Base-by-base conservation (phyloP, 2,329 filamentous ascomycete species). In the Fusarium anguioides region DNA sequence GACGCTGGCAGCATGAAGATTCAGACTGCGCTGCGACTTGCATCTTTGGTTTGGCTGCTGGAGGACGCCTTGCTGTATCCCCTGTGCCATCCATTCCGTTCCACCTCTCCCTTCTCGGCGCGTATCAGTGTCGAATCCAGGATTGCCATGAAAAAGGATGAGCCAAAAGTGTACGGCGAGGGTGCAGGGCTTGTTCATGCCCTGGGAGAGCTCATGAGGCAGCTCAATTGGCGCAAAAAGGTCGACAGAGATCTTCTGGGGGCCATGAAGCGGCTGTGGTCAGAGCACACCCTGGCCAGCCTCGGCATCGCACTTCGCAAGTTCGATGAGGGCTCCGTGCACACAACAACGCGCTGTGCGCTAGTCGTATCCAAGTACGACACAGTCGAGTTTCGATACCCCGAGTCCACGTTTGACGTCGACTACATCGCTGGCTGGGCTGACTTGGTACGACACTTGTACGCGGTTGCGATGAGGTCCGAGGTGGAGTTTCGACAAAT, bases 341-440 rank as follows among this genome's bases (percentile, higher is more conserved):
- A 68, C 49, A 73, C 71, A 15, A 73, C 71, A 7, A 59, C 52
- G 10, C 65, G 66, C 12, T 75, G 72, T 49, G 73, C 52, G 4
- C 41, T 75, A 5, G 74, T 66, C n/a, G 50, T 74, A 3, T 67
- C 71, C 18, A 65, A 61, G 37, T 69, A 72, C 46, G 45, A 70
- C 24, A 75, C 72, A 1, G 18, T 73, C 15, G 73, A 75, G 56
- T 75, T 75, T 21, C 70, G 74, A 27, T 75, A 75, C 36, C 71
- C 72, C 23, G 73, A 75, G 20, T 66, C 71, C 14, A 66, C 45
- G 10, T 74, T 74, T 44, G 70, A 75, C 24, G 52, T 62, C 4
- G 63, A 71, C 12, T 75, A 65, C 55, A 61, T 75, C 29, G 48
- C 61, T 8, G 42, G 69, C 35, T 75, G 74, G 74, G 62, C 66